A percentile compares a stretch with the other conserved stretches of the same genome.
phyloP scores from a whole-genome alignment of 129 eudicot species.

The Chrysanthemum lavandulifolium region DNA sequence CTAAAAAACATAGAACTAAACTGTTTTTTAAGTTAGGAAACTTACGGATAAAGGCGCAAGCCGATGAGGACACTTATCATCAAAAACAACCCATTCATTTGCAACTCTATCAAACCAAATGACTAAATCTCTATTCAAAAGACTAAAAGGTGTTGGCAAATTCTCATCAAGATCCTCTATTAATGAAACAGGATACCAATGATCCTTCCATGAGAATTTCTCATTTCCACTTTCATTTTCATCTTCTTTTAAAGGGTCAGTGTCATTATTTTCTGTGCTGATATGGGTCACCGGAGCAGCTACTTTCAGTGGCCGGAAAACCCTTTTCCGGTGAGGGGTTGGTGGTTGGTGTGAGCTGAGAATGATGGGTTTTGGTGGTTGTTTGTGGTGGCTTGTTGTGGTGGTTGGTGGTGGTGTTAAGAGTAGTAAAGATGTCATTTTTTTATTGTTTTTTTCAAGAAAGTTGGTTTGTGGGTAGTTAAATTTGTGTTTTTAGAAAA shows the following conservation, averaged over 20 bases:
- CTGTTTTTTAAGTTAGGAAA: too few species aligned
- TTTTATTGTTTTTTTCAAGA: neutral
- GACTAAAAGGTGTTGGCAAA: conserved; percentile 82
- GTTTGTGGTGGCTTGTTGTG: conserved; percentile 1
- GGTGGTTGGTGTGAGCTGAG: conserved; percentile 10
- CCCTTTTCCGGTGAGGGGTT: conserved; percentile 25
- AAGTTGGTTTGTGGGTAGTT: too few species aligned
- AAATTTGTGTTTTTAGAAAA: too few species aligned
- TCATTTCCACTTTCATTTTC: conserved; percentile 40
- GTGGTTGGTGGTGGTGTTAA: conserved; percentile 31
- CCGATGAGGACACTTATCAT: conserved; percentile 96
- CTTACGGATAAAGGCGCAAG: conserved; percentile 91
- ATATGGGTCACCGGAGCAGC: conserved; percentile 45
- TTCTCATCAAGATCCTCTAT: conserved; percentile 74
- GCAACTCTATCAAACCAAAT: conserved; percentile 64
- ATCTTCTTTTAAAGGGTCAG: conserved; percentile 29
- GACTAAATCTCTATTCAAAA: conserved; percentile 78
- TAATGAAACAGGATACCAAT: conserved; percentile 94
- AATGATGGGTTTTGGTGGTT: conserved; percentile 15
- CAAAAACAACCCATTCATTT: conserved; percentile 79
- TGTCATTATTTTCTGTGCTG: conserved; percentile 7
- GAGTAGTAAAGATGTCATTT: conserved; percentile 48
- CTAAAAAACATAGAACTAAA: conserved; percentile 4
- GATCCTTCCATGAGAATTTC: conserved; percentile 90
- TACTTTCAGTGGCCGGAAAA: conserved; percentile 47